Conservation (phyloP, 306 rosid genomes). For the Quercus parvula region DNA sequence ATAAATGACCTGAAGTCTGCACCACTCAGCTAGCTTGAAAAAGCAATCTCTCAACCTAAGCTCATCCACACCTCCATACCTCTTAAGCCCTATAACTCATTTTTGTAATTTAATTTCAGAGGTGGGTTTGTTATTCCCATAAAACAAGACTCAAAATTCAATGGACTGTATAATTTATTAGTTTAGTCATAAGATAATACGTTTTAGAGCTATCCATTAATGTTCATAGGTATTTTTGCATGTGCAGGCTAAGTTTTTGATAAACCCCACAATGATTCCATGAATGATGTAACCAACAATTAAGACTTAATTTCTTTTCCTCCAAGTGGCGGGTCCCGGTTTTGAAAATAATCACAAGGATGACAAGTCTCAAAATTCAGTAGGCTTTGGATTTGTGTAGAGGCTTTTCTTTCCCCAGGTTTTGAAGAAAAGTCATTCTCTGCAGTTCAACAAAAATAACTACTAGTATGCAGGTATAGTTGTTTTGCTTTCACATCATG, state of each 20-base stretch:
- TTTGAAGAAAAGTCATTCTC: background rate
- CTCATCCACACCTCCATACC: background rate
- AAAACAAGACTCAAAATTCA: conserved; percentile 3
- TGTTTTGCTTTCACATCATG: background rate
- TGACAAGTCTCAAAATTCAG: too few species aligned
- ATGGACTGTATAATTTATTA: background rate
- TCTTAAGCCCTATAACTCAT: background rate
- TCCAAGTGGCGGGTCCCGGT: conserved; percentile 13
- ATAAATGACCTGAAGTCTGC: background rate
- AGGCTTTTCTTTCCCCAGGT: background rate
- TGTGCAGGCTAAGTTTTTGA: conserved; percentile 10
- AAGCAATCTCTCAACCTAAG: background rate
- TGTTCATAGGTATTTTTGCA: too few species aligned
- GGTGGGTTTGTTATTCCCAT: background rate
- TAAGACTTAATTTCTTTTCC: background rate
- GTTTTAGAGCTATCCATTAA: too few species aligned
- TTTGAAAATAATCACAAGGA: background rate
- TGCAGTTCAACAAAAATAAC: background rate
- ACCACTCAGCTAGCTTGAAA: background rate
- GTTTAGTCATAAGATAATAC: too few species aligned
- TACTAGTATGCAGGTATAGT: background rate
- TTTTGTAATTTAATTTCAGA: background rate
- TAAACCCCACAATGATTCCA: background rate
- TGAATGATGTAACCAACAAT: background rate
- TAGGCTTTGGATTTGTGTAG: background rate